Evolutionary conservation across 495 filamentous ascomycete species (phyloP).

Genomic region (Usnea hakonensis): DNA sequence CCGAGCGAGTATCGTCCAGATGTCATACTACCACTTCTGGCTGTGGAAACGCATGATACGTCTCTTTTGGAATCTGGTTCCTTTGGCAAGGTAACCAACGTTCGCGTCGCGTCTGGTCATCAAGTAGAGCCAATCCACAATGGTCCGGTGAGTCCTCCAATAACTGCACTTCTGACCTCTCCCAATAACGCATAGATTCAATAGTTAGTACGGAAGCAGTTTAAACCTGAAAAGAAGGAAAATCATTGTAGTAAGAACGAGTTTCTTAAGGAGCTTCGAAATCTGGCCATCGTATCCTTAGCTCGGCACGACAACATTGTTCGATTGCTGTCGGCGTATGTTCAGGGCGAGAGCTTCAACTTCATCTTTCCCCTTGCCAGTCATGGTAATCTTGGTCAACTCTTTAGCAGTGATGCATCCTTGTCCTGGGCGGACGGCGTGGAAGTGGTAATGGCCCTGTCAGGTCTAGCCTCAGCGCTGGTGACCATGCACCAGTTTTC

Average conservation of each 20-base stretch:
- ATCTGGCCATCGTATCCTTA: background rate
- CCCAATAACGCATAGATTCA: too few relatives aligned
- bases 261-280: background rate
- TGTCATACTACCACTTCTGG: background rate
- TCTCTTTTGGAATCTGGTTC: background rate
- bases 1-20: background rate
- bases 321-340: background rate
- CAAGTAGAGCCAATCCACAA: background rate
- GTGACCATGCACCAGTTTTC: background rate
- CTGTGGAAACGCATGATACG: too few relatives aligned
- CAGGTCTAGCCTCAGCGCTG: background rate
- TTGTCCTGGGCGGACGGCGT: background rate
- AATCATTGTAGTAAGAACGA: too few relatives aligned
- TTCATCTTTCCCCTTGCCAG: background rate
- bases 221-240: background rate
- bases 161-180: too few relatives aligned
- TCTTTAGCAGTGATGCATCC: background rate
- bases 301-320: background rate
- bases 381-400: background rate
- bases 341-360: background rate
- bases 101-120: background rate
- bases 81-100: background rate
- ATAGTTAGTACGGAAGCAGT: background rate
- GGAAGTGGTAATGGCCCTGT: background rate
- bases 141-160: too few relatives aligned